Evolutionary conservation across 495 filamentous ascomycete species (phyloP).

Genomic region (Rostrohypoxylon terebratum): DNA sequence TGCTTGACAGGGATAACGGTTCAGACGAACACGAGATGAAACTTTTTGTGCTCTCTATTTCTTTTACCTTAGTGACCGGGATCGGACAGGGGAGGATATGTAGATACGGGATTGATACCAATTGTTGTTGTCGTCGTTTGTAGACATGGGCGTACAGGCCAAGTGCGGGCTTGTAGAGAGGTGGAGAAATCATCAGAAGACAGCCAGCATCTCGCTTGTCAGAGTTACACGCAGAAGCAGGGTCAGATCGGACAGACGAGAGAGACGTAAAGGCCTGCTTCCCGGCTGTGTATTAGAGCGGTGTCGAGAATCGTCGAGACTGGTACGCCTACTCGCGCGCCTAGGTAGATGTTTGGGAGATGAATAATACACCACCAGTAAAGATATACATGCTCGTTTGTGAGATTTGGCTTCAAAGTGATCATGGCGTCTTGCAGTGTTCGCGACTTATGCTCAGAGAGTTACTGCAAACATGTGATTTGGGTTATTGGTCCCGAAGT

Average conservation of each 20-base stretch:
- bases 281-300: not conserved
- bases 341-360: slow-evolving; percentile 24
- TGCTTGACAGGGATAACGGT: slow-evolving; percentile 24
- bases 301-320: not conserved
- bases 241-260: slow-evolving; percentile 8
- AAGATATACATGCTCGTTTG: not conserved
- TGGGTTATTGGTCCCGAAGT: too few relatives aligned
- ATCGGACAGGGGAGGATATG: slow-evolving; percentile 30
- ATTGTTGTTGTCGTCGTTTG: slow-evolving; percentile 12
- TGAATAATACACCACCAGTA: slow-evolving; percentile 23
- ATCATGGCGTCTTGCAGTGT: too few relatives aligned
- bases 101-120: slow-evolving; percentile 47
- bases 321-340: slow-evolving; percentile 19
- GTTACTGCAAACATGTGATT: too few relatives aligned
- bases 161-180: slow-evolving; percentile 35
- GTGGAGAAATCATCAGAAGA: slow-evolving; percentile 18
- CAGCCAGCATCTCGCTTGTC: slow-evolving; percentile 16
- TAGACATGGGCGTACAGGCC: slow-evolving; percentile 5
- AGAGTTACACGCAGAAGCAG: not conserved
- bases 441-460: too few relatives aligned
- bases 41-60: slow-evolving; percentile 19
- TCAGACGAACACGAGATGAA: slow-evolving; percentile 21
- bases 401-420: not conserved
- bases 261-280: slow-evolving; percentile 16
- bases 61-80: slow-evolving; percentile 25